Evolutionary conservation across 495 filamentous ascomycete genomes (phyloP).

Genomic region (Cairneyella variabilis): DNA sequence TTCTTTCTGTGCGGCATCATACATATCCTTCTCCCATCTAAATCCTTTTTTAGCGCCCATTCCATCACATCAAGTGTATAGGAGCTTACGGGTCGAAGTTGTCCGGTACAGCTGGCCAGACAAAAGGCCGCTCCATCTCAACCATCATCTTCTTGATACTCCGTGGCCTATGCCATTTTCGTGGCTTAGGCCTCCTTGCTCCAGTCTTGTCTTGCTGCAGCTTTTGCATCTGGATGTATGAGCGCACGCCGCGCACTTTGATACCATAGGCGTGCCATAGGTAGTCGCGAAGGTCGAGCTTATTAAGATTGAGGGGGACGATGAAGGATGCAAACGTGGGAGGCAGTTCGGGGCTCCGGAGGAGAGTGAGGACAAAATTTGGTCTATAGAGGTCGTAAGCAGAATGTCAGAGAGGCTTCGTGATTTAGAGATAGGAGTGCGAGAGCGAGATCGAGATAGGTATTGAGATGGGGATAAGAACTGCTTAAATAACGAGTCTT

Average conservation of each 20-base stretch:
- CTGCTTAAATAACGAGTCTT: too few species aligned
- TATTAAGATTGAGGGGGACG: slow-evolving; percentile 84
- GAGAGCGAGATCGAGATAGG: neutral
- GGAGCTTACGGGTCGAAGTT: slow-evolving; percentile 51
- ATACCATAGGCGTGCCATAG: slow-evolving; percentile 73
- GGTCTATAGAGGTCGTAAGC: slow-evolving; percentile 50
- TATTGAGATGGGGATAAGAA: too few species aligned
- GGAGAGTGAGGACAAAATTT: slow-evolving; percentile 69
- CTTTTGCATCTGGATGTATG: slow-evolving; percentile 69
- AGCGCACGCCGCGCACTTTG: slow-evolving; percentile 62
- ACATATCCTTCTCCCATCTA: slow-evolving; percentile 51
- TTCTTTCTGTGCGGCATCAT: slow-evolving; percentile 35
- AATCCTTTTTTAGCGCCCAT: slow-evolving; percentile 10
- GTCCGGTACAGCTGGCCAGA: slow-evolving; percentile 67
- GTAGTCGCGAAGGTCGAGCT: slow-evolving; percentile 89
- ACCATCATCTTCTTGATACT: slow-evolving; percentile 87
- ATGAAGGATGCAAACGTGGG: slow-evolving; percentile 77
- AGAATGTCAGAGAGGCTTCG: too few species aligned
- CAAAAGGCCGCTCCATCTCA: slow-evolving; percentile 78
- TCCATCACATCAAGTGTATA: slow-evolving; percentile 24
- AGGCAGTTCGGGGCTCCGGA: slow-evolving; percentile 66
- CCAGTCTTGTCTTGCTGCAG: slow-evolving; percentile 46
- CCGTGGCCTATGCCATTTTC: slow-evolving; percentile 53
- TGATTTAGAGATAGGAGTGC: slow-evolving; percentile 1
- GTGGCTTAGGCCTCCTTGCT: slow-evolving; percentile 32